Evolutionary conservation across 2,329 filamentous ascomycete genomes (phyloP), one percentile per base, ranked within the genome.

Genomic region (Grosmannia serpens): DNA sequence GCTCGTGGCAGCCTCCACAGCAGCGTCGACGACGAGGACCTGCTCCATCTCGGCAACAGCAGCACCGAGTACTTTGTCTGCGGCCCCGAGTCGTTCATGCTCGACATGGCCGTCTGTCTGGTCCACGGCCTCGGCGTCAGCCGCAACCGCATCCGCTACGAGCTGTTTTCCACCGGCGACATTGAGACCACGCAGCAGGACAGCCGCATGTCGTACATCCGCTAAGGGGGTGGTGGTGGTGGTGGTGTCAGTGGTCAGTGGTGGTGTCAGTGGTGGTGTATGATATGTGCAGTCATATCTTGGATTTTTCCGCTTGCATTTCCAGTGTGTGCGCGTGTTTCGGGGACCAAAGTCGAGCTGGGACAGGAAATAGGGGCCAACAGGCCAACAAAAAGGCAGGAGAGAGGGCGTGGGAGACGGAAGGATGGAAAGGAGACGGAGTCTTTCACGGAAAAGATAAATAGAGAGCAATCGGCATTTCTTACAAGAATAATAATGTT

Each of bases 11-110:
- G 35, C 38, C 8, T 20, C 47, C 47, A 50, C 26, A 29, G 26
- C 47, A 50, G 47, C 47, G 47, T 24, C 46, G 49, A 33, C 24
- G 68, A 70, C 26, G 66, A 68, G 15, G 71, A 74, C 4, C 73
- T 80, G 60, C 68, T 82, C 35, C 75, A 72, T 63, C 70, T 82
- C 3, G 62, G 66, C 57, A 72, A 77, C 62, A 67, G 70, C 41
- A 70, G 72, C 15, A 71, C 79, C 4, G 77, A 80, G 67, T 82
- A 81, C 64, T 81, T 72, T 62, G 73, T 82, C 55, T 82, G 78
- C 61, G 79, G 79, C 0, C 77, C 79, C 0, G 77, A 80, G 67
- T 71, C 74, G 60, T 81, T 82, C 63, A 81, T 81, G 78, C 63
- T 73, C 2, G 77, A 81, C 64, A 76, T 79, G 68, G 70, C 71